These are phyloP conservation scores for Citrus reticulata DNA, from an alignment of 345 rosid genomes.

Conservation along the genomic window DNA sequence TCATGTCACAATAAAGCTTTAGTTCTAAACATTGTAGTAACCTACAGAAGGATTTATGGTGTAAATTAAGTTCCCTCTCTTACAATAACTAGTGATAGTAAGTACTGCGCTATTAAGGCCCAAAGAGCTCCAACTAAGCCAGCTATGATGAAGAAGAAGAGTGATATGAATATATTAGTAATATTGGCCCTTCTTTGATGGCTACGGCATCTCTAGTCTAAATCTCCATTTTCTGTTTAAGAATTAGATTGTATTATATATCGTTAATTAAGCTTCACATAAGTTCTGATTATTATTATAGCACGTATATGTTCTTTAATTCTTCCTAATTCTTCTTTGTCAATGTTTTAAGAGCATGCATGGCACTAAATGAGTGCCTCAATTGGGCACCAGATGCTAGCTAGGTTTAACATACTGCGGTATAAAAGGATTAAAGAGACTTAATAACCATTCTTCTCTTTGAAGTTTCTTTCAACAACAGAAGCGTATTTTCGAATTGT, in stretches of 20 bases:
- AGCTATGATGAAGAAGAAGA: background rate
- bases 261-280: background rate
- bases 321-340: background rate
- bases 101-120: background rate
- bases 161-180: background rate
- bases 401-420: background rate
- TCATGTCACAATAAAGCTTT: background rate
- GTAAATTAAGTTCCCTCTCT: too few species aligned
- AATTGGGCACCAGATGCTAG: background rate
- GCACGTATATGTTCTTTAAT: background rate
- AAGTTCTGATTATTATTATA: background rate
- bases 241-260: background rate
- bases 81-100: too few species aligned
- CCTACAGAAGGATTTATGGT: background rate
- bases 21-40: background rate
- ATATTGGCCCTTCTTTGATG: background rate
- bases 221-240: background rate
- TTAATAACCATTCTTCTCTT: background rate
- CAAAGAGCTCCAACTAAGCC: background rate
- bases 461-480: background rate
- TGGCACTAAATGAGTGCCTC: background rate
- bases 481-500: background rate
- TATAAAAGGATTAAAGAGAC: background rate
- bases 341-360: background rate
- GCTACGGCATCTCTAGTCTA: background rate